Conservation (phyloP, 139 green algal species). For the Coelastrella sp. region DNA sequence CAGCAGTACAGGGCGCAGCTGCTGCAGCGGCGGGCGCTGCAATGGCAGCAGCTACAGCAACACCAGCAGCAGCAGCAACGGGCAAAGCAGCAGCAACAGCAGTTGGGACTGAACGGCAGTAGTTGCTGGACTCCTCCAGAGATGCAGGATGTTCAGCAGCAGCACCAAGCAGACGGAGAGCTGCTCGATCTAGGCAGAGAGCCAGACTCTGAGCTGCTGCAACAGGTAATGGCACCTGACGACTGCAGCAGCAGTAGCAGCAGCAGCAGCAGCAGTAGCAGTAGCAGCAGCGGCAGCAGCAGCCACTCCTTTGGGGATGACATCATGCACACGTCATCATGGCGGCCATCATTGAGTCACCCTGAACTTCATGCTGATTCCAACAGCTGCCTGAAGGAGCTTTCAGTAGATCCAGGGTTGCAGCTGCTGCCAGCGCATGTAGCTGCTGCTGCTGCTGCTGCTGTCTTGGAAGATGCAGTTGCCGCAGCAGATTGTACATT, state of each 20-base stretch:
- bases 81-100: background rate
- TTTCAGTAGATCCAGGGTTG: too few species aligned
- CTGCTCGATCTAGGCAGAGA: too few species aligned
- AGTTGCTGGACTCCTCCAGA: background rate
- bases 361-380: too few species aligned
- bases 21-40: constrained; percentile 4
- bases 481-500: constrained; percentile 5
- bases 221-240: background rate
- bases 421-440: background rate
- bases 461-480: background rate
- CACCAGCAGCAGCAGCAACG: constrained; percentile 4
- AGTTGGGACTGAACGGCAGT: background rate
- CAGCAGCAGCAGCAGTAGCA: constrained; percentile 17
- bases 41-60: constrained; percentile 37
- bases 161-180: background rate
- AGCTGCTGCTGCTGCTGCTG: constrained; percentile 21
- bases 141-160: background rate
- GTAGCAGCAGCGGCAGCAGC: background rate
- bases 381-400: too few species aligned
- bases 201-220: too few species aligned
- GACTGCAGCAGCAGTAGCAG: background rate
- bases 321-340: too few species aligned
- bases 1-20: constrained; percentile 20
- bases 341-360: too few species aligned
- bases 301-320: background rate